Conservation (phyloP, 257 asterid genomes). For the Eucommia ulmoides region DNA sequence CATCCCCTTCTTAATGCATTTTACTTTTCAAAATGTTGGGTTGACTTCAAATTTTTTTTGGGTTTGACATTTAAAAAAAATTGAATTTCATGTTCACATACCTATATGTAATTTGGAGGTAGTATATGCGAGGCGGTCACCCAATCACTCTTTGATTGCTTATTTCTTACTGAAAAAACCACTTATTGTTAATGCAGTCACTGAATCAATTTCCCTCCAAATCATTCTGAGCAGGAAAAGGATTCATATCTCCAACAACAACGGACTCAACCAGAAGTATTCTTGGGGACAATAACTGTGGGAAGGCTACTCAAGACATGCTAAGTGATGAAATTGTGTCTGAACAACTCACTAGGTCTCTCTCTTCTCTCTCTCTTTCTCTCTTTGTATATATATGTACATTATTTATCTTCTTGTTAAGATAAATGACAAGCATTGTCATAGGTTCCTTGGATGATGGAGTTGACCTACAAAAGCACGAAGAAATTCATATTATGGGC, state of each 20-base stretch:
- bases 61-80: too few relatives aligned
- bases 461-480: too few relatives aligned
- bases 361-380: background rate
- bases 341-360: slow-evolving; percentile 97
- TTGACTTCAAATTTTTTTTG: too few relatives aligned
- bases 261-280: slow-evolving; percentile 14
- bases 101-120: background rate
- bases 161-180: background rate
- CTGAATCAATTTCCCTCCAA: background rate
- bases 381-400: background rate
- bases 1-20: too few relatives aligned
- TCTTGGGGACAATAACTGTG: slow-evolving; percentile 16
- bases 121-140: background rate
- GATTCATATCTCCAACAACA: slow-evolving; percentile 10
- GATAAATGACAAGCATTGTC: background rate
- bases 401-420: too few relatives aligned
- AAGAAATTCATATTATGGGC: background rate
- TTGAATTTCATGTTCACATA: too few relatives aligned
- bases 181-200: too few relatives aligned
- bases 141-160: background rate
- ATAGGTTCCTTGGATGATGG: too few relatives aligned
- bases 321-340: slow-evolving; percentile 83
- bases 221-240: slow-evolving; percentile 4
- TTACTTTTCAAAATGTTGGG: too few relatives aligned
- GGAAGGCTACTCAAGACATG: slow-evolving; percentile 27